Evolutionary conservation across 495 filamentous ascomycete species (phyloP).

Genomic region (Hyaloscypha bicolor): DNA sequence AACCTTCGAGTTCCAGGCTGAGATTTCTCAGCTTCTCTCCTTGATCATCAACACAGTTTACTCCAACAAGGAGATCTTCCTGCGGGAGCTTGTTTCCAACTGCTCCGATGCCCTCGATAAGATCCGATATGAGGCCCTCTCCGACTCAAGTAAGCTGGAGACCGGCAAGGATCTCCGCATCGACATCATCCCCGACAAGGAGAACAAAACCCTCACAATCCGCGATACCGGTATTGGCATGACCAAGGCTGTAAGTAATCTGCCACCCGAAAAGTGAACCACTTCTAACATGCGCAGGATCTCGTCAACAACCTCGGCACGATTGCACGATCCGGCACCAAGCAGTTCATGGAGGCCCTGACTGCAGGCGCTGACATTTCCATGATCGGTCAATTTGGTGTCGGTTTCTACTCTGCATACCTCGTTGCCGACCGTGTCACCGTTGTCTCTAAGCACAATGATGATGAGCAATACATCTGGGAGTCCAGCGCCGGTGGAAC

Average conservation of each 20-base stretch:
- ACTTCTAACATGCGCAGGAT: conserved; percentile 56
- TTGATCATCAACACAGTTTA: conserved; percentile 99
- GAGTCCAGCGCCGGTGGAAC: conserved; percentile 97
- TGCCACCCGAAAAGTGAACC: conserved; percentile 30
- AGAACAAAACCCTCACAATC: conserved; percentile 95
- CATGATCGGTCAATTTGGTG: conserved; percentile 99
- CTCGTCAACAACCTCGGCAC: conserved; percentile 99
- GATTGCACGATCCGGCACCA: conserved; percentile 97
- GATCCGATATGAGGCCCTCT: conserved; percentile 97
- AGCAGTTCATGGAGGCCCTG: conserved; percentile 99
- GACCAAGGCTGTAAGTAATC: conserved; percentile 92
- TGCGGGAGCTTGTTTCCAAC: conserved; percentile 97
- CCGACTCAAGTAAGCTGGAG: conserved; percentile 96
- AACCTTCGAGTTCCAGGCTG: conserved; percentile 99
- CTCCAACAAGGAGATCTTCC: conserved; percentile 99
- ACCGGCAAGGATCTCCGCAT: conserved; percentile 94
- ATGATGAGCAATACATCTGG: conserved; percentile 99
- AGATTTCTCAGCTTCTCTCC: conserved; percentile 99
- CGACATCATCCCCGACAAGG: conserved; percentile 97
- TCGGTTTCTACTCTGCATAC: conserved; percentile 99
- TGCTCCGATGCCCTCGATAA: conserved; percentile 98
- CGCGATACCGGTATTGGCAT: conserved; percentile 98
- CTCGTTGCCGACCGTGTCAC: conserved; percentile 96
- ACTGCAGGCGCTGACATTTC: conserved; percentile 98
- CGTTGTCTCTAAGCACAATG: conserved; percentile 96